Base-by-base conservation (phyloP, 768 basidiomycete species). In the Boletales sp. region DNA sequence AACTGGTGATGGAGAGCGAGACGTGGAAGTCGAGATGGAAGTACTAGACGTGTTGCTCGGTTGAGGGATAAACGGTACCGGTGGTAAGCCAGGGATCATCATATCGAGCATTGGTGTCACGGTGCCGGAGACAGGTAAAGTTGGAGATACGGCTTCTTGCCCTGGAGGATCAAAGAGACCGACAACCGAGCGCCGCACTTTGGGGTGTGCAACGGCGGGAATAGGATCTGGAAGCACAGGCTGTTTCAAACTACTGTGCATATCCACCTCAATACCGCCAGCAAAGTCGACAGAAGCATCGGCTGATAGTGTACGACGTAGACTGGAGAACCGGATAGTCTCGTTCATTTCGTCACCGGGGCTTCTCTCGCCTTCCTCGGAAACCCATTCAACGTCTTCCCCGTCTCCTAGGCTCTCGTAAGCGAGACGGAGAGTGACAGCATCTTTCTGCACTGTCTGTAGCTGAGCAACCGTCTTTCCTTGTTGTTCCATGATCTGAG, bases 381-480 rank as follows among this genome's bases (percentile, higher is more conserved):
- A 56, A 6, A 57, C 14, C 67, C 68, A 68, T 40, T 69, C 62
- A 15, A 60, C 67, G 31, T 74, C 72, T 44, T 75, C 74, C 12
- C 74, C 76, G 40, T 83, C 81, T 19, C 76, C 76, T 34, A 90
- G 74, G 47, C 72, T 82, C 52, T 88, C 87, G 54, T 90, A 91
- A 7, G 82, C 77, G 47, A 78, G 79, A 40, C 76, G 75, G 53
- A 92, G 88, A 47, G 77, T 79, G 41, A 86, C 79, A 2, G 84
- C 83, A 57, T 90, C 87, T 50, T 79, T 75, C 56, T 88, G 86
- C 10, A 87, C 86, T 5, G 78, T 77, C n/a, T 78, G 77, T 24
- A 90, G 71, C 51, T 83, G 81, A 35, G 71, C 71, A 6, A 76
- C 68, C 0, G 88, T 89, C 56, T 79, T 76, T 2, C 65, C 66